Conservation (phyloP, 1,284 basidiomycete species). For the Naganishia liquefaciens region DNA sequence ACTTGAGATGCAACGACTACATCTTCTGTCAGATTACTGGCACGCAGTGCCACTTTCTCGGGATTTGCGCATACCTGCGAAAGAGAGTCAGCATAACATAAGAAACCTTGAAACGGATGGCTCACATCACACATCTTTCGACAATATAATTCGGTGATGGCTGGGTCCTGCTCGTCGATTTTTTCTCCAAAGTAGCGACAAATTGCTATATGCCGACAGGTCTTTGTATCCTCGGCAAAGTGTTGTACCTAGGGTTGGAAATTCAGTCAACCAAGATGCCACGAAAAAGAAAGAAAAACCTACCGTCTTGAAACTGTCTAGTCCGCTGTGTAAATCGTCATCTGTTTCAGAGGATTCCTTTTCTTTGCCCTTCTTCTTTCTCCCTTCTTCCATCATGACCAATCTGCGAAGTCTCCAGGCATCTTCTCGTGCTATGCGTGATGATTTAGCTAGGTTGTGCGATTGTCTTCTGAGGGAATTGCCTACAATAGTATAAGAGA, state of each 20-base stretch:
- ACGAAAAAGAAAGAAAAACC: conserved; percentile 35
- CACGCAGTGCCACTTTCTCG: conserved; percentile 61
- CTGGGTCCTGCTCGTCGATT: conserved; percentile 61
- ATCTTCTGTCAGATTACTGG: conserved; percentile 59
- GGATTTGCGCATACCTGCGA: conserved; percentile 75
- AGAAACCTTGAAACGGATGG: conserved; percentile 29
- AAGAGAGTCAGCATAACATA: not conserved
- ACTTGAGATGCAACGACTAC: conserved; percentile 54
- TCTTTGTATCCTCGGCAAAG: conserved; percentile 64
- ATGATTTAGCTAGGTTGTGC: not conserved
- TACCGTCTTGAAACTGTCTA: conserved; percentile 67
- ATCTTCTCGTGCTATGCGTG: conserved; percentile 64
- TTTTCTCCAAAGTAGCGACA: conserved; percentile 81
- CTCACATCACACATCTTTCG: conserved; percentile 80
- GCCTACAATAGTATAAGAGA: conserved; percentile 74
- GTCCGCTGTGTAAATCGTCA: conserved; percentile 38
- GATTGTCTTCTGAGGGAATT: not conserved
- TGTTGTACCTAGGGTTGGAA: conserved; percentile 48
- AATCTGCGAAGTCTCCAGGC: conserved; percentile 61
- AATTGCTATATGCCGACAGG: conserved; percentile 74
- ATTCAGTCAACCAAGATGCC: not conserved
- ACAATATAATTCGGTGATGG: conserved; percentile 63
- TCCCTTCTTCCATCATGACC: conserved; percentile 55
- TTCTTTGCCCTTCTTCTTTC: conserved; percentile 27
- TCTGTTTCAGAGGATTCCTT: conserved; percentile 19